Evolutionary conservation across 257 asterid genomes (phyloP), one percentile per base, ranked within the genome.

Genomic region (Lithospermum erythrorhizon): DNA sequence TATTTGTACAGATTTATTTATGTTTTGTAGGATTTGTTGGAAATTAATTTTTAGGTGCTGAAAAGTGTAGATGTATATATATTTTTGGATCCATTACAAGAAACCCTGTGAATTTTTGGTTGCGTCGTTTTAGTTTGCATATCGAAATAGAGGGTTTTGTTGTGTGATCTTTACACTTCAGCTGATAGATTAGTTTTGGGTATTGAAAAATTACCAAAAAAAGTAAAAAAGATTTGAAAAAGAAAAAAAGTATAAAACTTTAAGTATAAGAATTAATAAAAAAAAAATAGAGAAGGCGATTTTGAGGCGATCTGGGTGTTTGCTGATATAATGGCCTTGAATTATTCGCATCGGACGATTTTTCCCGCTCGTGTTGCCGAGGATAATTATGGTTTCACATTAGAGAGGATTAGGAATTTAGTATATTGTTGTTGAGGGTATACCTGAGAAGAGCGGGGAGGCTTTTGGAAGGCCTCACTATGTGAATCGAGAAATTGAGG

Each of bases 51-150:
- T 61, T 56, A 54, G 57, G 61, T 68, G 71, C 72, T 63, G 63
- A 61, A 55, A 52, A 18, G 16, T 67, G 47, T 58, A 55, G 11
- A 27, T 35, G 15, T 35, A 41, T 41, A 41, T 11, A 13, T 41
- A 41, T 41, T 11, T 81, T 72, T 68, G 75, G 82, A 73, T 78
- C 72, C 72, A 11, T 11, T 41, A 9, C 83, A 69, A 76, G 86
- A 71, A 82, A 77, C 90, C 84, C 98, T 2, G 82, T 87, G 95
- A 87, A 64, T 71, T 85, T 85, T 85, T 82, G 95, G 89, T 66
- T 83, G 96, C 90, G 71, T 77, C 66, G 82, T 83, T 79, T 90
- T 87, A 68, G 85, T 78, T 61, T 84, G 95, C 75, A 83, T 79
- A 85, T 82, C 83, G 66, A 82, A 90, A 87, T 79, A 55, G 94